Conservation (phyloP, 495 filamentous ascomycete genomes). For the Bryoglossum gracile region DNA sequence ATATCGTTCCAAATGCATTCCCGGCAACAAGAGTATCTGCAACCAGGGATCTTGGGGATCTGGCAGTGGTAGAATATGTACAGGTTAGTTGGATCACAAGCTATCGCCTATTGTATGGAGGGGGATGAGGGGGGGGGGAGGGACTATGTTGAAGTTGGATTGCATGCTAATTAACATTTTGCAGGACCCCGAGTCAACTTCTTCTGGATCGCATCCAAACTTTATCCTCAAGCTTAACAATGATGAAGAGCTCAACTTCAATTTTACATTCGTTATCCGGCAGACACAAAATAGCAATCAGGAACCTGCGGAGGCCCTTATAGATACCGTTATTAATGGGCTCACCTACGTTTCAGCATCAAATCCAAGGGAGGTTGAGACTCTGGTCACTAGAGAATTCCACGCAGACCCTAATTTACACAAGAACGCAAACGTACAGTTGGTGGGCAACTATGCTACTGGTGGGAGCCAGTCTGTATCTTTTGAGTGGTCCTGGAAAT, state of each 20-base stretch:
- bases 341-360: constrained; percentile 89
- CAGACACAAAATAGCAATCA: constrained; percentile 52
- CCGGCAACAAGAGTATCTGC: constrained; percentile 76
- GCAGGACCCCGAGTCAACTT: constrained; percentile 71
- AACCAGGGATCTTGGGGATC: constrained; percentile 67
- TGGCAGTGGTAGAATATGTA: constrained; percentile 75
- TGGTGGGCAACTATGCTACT: constrained; percentile 83
- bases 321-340: constrained; percentile 75
- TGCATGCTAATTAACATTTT: constrained; percentile 1
- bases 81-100: constrained; percentile 54
- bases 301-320: constrained; percentile 38
- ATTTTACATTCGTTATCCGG: constrained; percentile 83
- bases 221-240: constrained; percentile 83
- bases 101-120: background rate
- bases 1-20: constrained; percentile 80
- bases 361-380: constrained; percentile 79
- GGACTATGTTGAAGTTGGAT: background rate
- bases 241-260: constrained; percentile 86
- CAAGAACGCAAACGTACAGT: constrained; percentile 90
- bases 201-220: constrained; percentile 48
- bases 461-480: constrained; percentile 73
- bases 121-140: background rate
- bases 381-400: constrained; percentile 88
- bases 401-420: constrained; percentile 96
- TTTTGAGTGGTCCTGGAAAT: constrained; percentile 94